Evolutionary conservation across 2,329 filamentous ascomycete genomes (phyloP), one percentile per base, ranked within the genome.

Genomic region (Xylaria sp.): DNA sequence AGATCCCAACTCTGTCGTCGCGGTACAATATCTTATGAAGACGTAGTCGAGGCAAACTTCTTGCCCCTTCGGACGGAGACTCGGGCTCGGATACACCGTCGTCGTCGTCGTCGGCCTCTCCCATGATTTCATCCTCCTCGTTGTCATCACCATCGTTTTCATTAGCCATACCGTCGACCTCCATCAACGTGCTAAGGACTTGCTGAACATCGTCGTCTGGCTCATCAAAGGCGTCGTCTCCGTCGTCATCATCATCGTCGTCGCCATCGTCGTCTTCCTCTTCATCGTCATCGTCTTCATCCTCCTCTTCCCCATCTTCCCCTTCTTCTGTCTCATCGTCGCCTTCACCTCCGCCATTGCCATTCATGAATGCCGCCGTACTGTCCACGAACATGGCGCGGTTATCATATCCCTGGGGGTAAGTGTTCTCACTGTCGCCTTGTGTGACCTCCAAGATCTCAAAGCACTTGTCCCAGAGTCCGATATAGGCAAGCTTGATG

Each of bases 21-120:
- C 91, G 92, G 73, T 91, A 93, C 63, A 92, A 74, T 64, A 94
- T 93, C 76, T 93, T 89, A 62, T 89, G 79, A 65, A 93, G 76
- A 57, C 85, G 80, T 61, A 92, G 79, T 67, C 80, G 76, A 35
- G 76, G 72, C 13, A 67, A 66, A 19, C 66, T 68, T 42, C 78
- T 75, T 4, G 76, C 76, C 18, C 80, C 80, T 42, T 80, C 78
- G 64, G 77, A 70, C 52, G 79, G 78, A 3, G 79, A 80, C 62
- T 84, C 83, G 7, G 76, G 72, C 51, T 80, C 77, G 55, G 79
- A 81, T 65, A 83, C 82, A 11, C 75, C 73, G 44, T 79, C 77
- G 57, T 30, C 23, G 57, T 30, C 23, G 37, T 79, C 77, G 52
- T 78, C 80, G 48, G 79, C 77, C 8, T 78, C 78, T 9, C 11